Percentiles rank a stretch among this genome's conserved stretches.
Conservation (phyloP, 1,284 basidiomycete genomes). For the Tylopilus microsporus region DNA sequence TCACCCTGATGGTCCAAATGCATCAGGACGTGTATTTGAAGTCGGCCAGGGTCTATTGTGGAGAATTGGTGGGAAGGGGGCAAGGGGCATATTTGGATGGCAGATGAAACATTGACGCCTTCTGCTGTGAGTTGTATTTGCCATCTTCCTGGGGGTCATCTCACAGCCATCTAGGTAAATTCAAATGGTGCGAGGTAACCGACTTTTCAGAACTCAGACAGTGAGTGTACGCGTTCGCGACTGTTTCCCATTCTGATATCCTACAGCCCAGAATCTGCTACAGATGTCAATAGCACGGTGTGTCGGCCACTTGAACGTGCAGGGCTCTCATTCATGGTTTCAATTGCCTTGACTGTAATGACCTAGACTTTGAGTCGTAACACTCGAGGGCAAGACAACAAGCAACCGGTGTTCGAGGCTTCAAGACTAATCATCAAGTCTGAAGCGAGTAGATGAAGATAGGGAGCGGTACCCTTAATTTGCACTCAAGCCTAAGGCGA, state of each 20-base stretch:
- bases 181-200: constrained; percentile 75
- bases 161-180: constrained; percentile 54
- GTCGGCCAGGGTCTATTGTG: constrained; percentile 88
- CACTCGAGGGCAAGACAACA: too few relatives aligned
- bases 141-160: background rate
- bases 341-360: constrained; percentile 62
- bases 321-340: constrained; percentile 3
- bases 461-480: too few relatives aligned
- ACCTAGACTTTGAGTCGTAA: too few relatives aligned
- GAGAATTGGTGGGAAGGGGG: constrained; percentile 93
- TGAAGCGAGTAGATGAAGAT: too few relatives aligned
- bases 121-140: constrained; percentile 63
- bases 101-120: constrained; percentile 88
- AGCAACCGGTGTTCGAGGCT: too few relatives aligned
- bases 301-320: constrained; percentile 8
- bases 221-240: constrained; percentile 39
- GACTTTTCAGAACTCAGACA: constrained; percentile 79
- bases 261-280: constrained; percentile 59
- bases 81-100: constrained; percentile 84
- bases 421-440: too few relatives aligned
- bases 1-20: constrained; percentile 77
- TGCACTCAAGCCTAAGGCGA: too few relatives aligned
- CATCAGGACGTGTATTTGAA: constrained; percentile 87
- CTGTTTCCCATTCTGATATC: background rate
- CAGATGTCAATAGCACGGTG: constrained; percentile 69